These are phyloP conservation scores for Haplosporangium gracile DNA, from an alignment of 192 early-diverging fungal genomes.

Conservation along the genomic window DNA sequence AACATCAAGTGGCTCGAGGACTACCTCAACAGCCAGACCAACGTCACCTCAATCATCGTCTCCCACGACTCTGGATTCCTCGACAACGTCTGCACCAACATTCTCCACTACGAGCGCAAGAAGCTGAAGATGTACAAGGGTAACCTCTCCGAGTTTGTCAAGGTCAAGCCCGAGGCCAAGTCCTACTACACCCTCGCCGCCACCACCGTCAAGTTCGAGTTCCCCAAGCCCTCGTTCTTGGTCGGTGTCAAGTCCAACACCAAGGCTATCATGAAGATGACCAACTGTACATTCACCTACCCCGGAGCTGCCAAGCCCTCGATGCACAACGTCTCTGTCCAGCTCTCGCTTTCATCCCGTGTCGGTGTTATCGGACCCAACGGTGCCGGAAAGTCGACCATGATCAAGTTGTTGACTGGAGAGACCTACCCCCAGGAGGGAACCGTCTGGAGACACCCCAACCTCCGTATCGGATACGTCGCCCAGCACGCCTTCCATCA, in stretches of 20 bases:
- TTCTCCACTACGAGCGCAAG: constrained; percentile 87
- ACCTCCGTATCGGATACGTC: constrained; percentile 87
- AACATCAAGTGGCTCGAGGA: constrained; percentile 73
- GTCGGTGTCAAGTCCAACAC: constrained; percentile 81
- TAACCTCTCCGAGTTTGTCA: constrained; percentile 86
- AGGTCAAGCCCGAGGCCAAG: constrained; percentile 79
- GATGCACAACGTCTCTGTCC: constrained; percentile 69
- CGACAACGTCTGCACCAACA: constrained; percentile 86
- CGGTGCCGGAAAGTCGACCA: constrained; percentile 64
- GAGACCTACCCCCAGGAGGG: constrained; percentile 79
- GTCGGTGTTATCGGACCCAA: constrained; percentile 82
- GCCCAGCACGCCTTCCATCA: constrained; percentile 92
- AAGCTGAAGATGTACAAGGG: constrained; percentile 84
- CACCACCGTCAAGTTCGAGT: constrained; percentile 73
- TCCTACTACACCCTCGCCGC: constrained; percentile 83
- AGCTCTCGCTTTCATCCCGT: constrained; percentile 79
- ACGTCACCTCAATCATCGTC: constrained; percentile 87
- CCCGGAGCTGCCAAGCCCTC: constrained; percentile 75
- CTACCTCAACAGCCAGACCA: constrained; percentile 79
- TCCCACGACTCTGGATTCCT: constrained; percentile 90
- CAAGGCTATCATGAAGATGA: constrained; percentile 86
- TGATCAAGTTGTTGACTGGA: constrained; percentile 80
- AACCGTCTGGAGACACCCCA: constrained; percentile 85
- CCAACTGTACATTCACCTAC: constrained; percentile 75
- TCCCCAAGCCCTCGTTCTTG: constrained; percentile 82